Evolutionary conservation across 2,329 filamentous ascomycete species (phyloP).

Genomic region (Nothophoma quercina): DNA sequence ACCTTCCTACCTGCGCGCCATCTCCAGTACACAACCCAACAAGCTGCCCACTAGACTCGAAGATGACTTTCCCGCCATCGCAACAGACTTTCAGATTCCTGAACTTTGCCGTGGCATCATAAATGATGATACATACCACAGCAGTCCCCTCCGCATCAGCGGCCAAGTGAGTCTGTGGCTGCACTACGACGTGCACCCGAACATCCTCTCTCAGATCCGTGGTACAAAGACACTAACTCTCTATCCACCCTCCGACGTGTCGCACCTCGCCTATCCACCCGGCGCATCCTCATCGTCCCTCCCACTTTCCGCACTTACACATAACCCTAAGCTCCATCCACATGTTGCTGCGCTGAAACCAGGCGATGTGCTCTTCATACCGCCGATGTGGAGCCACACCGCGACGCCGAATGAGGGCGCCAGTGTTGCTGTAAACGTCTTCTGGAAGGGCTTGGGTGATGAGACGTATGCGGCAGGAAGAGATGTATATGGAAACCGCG

Average conservation of each 20-base stretch:
- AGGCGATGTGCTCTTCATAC: constrained; percentile 82
- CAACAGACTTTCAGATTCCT: constrained; percentile 75
- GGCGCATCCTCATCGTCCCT: constrained; percentile 82
- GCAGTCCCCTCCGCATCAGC: constrained; percentile 80
- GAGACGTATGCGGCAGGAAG: constrained; percentile 74
- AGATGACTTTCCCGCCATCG: constrained; percentile 74
- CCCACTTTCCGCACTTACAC: constrained; percentile 49
- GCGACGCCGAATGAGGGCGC: constrained; percentile 61
- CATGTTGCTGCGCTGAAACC: constrained; percentile 71
- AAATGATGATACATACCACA: constrained; percentile 66
- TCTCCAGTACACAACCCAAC: constrained; percentile 73
- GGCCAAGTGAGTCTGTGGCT: constrained; percentile 87
- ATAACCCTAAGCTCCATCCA: constrained; percentile 54
- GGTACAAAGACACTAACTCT: constrained; percentile 78
- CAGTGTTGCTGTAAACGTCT: constrained; percentile 87
- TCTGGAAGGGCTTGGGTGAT: constrained; percentile 74
- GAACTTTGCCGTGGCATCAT: constrained; percentile 59
- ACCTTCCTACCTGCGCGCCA: constrained; percentile 77
- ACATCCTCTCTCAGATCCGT: constrained; percentile 80
- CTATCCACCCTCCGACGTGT: constrained; percentile 80
- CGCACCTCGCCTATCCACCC: constrained; percentile 72
- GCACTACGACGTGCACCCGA: constrained; percentile 91
- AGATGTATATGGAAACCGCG: constrained; percentile 89
- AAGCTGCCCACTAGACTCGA: constrained; percentile 73
- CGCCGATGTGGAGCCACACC: constrained; percentile 84